Evolutionary conservation across 768 basidiomycete genomes (phyloP).

Genomic region (Trametes elegans): DNA sequence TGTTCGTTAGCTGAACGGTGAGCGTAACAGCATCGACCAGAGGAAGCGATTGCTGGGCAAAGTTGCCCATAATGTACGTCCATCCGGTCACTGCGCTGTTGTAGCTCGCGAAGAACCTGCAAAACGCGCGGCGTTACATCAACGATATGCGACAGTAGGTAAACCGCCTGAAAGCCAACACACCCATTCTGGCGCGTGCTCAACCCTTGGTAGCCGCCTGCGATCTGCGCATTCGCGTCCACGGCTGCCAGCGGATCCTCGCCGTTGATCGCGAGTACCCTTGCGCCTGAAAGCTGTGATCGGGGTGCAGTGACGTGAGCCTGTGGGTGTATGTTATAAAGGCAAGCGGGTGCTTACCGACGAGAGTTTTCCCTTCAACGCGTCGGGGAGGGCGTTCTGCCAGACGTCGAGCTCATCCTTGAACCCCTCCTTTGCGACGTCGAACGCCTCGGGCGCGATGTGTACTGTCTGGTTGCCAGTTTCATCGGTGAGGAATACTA

Average conservation of each 20-base stretch:
- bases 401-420: conserved; percentile 50
- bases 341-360: conserved; percentile 33
- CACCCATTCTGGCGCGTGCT: conserved; percentile 39
- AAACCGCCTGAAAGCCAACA: not conserved
- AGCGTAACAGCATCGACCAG: conserved; percentile 47
- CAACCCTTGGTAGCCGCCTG: conserved; percentile 52
- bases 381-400: conserved; percentile 48
- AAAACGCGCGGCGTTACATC: not conserved
- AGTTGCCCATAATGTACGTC: conserved; percentile 40
- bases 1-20: conserved; percentile 43
- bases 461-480: conserved; percentile 47
- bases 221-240: conserved; percentile 47
- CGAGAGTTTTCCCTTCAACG: conserved; percentile 44
- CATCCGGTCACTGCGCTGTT: conserved; percentile 26
- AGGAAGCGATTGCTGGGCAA: conserved; percentile 54
- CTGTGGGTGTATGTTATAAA: not conserved
- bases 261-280: conserved; percentile 53
- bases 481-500: conserved; percentile 45
- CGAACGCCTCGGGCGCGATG: conserved; percentile 53
- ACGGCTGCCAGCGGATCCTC: conserved; percentile 49
- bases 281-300: conserved; percentile 46
- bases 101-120: conserved; percentile 37
- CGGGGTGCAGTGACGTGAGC: not conserved
- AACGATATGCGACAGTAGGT: not conserved
- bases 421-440: conserved; percentile 48